These are phyloP conservation scores for Backusella circina DNA, from an alignment of 192 early-diverging fungal species.

Conservation along the genomic window DNA sequence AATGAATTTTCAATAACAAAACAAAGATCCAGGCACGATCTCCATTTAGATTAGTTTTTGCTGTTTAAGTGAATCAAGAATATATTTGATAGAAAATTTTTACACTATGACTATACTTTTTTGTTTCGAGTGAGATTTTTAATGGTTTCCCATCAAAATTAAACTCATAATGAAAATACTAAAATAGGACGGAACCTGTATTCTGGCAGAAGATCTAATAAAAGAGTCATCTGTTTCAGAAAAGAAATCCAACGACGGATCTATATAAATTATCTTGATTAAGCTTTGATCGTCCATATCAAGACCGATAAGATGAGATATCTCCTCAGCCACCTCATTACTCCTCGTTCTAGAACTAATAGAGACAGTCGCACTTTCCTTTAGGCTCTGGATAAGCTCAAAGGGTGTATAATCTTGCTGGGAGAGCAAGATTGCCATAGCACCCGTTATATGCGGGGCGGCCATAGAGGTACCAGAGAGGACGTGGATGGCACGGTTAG, in stretches of 20 bases:
- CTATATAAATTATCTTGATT: neutral
- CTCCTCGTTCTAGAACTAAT: neutral
- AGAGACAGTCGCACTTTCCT: neutral
- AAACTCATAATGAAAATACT: neutral
- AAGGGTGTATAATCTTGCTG: conserved; percentile 22
- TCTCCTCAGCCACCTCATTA: neutral
- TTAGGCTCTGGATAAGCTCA: neutral
- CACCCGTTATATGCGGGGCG: conserved; percentile 43
- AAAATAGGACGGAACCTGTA: neutral
- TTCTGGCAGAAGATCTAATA: neutral
- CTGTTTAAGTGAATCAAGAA: neutral
- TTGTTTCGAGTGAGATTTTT: neutral
- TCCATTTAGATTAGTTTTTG: neutral
- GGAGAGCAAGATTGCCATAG: conserved; percentile 41
- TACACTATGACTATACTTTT: neutral
- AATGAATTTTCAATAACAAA: neutral
- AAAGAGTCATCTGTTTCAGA: neutral
- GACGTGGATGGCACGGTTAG: conserved; percentile 46
- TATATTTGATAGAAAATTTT: neutral
- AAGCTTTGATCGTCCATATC: neutral
- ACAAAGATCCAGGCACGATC: neutral
- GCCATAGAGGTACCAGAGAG: conserved; percentile 78
- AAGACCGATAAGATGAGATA: neutral
- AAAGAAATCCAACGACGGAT: neutral
- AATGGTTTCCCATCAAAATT: neutral